Conservation (phyloP, 164 flowering plant species). For the Cinnamomum chago region DNA sequence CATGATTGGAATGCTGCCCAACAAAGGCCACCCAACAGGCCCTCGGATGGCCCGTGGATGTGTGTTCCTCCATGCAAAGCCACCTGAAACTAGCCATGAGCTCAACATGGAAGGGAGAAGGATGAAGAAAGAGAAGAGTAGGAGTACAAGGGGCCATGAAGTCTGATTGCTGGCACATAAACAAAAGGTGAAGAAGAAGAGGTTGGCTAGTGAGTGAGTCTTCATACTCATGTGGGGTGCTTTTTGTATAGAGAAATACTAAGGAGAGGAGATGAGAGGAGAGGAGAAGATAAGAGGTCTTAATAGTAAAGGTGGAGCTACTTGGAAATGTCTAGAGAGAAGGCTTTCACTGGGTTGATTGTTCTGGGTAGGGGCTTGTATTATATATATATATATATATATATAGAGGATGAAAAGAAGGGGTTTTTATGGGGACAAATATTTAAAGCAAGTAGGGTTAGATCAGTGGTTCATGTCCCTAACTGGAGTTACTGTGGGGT, state of each 20-base stretch:
- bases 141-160: constrained; percentile 22
- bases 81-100: constrained; percentile 57
- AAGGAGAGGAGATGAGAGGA: background rate
- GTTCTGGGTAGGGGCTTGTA: background rate
- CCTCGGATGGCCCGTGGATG: constrained; percentile 28
- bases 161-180: constrained; percentile 16
- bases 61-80: constrained; percentile 50
- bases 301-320: background rate
- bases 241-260: background rate
- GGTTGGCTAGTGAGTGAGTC: constrained; percentile 13
- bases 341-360: background rate
- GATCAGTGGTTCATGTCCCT: background rate
- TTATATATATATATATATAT: background rate
- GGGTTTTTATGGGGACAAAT: background rate
- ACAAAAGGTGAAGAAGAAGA: constrained; percentile 25
- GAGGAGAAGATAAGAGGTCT: background rate
- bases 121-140: constrained; percentile 17
- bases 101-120: constrained; percentile 24
- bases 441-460: background rate
- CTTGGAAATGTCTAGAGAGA: background rate
- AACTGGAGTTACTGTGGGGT: too few relatives aligned
- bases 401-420: background rate
- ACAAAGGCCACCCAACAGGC: constrained; percentile 54
- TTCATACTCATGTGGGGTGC: constrained; percentile 21
- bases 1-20: constrained; percentile 48